Evolutionary conservation across 2,329 filamentous ascomycete species (phyloP), one percentile per base, ranked within the genome.

Genomic region (Nannizzia gypsea): DNA sequence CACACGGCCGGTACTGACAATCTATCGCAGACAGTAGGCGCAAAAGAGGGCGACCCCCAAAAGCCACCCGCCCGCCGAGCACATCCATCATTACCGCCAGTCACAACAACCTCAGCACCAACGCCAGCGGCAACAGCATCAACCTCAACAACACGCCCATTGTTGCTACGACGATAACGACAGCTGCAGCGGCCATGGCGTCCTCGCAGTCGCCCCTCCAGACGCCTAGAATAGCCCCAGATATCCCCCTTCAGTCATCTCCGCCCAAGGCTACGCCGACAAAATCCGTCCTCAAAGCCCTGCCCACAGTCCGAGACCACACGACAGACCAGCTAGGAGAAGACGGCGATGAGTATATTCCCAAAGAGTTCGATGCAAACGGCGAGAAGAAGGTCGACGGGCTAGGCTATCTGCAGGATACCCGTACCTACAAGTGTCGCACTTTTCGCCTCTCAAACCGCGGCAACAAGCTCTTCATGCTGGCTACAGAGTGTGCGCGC

Each of bases 381-480:
- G 93, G 93, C 59, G 93, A 99, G 77, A 90, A 89, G 73, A 99
- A 99, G 79, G 91, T 96, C 26, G 84, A 89, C 72, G 73, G 81
- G 22, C 89, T 90, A 67, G 93, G 93, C 44, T 86, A 91, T 68
- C 83, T 91, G 22, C 81, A 88, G 28, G 91, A 90, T 62, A 84
- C 83, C 22, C 88, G 93, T 67, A 87, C 92, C 69, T 99, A 96
- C 77, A 85, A 88, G 71, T 96, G 92, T 74, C 83, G 91, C 64
- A 97, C 92, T 0, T 99, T 99, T 72, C 84, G 89, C 65, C 91
- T 99, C 3, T 90, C 92, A 17, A 86, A 95, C 68, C 82, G 93
- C 66, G 90, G 89, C 28, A 87, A 95, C 65, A 96, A 96, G 74
- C 82, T 97, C 4, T 99, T 97, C 76, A 99, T 99, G 93, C 83